Base-by-base conservation (phyloP, 352 stramenopile genomes). In the Phytopythium sindhum region DNA sequence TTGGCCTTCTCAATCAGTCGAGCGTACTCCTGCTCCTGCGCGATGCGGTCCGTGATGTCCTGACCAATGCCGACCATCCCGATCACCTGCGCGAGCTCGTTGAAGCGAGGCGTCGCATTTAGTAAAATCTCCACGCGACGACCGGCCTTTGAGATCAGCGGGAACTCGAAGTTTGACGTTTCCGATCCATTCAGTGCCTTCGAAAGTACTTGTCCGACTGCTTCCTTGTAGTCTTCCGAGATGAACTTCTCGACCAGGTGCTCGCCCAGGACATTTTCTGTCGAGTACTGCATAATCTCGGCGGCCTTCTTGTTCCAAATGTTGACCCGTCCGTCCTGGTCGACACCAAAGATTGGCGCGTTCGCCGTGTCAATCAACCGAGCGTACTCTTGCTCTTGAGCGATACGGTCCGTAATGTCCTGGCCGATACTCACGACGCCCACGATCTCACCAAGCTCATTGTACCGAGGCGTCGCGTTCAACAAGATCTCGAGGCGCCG, bases 301-400 rank as follows among this genome's bases (percentile, higher is more conserved):
- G 84, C 84, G 11, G 90, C 89, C 65, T 97, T 98, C 51, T 97
- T 85, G 68, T 98, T 97, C 88, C 88, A 97, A 63, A 96, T 96
- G 56, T 94, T 95, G 10, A 97, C 88, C 23, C 69, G 67, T 6
- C 88, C 86, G 41, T 96, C 73, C 31, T 72, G 68, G 60, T 97
- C 87, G 19, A 97, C 86, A 37, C 89, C 91, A 54, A 97, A 96
- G 51, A 97, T 97, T 23, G 90, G 88, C 0, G 89, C 86, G 54
- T 97, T 97, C 0, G 91, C 89, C 6, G 84, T 96, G 52, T 97
- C 91, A 62, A 97, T 96, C 23, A 97, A 58, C 6, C 88, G 75
- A 1, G 73, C 74, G 61, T 96, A 95, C 44, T 97, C 93, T 45
- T 97, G 90, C 35, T 98, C 86, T 57, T 97, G 84, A 0, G 92